Percentiles rank a stretch among this genome's conserved stretches.
phyloP scores from a whole-genome alignment of 2,329 filamentous ascomycete species.

The Fusarium dlaminii region DNA sequence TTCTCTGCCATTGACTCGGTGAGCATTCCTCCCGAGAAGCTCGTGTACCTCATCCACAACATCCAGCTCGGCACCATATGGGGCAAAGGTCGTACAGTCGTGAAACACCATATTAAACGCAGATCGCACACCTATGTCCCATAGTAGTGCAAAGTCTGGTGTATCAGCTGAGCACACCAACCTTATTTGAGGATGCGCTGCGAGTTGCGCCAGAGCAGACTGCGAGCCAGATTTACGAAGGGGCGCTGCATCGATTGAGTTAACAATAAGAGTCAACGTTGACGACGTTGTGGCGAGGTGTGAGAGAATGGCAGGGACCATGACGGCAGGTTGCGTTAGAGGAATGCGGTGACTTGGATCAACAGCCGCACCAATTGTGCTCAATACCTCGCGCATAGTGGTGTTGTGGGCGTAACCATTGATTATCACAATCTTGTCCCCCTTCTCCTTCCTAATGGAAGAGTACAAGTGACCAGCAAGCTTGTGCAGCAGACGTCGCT shows the following conservation, averaged over 20 bases:
- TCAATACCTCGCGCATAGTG: slow-evolving; percentile 74
- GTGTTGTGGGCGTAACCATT: slow-evolving; percentile 82
- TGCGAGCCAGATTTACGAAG: slow-evolving; percentile 78
- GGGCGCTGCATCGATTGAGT: slow-evolving; percentile 84
- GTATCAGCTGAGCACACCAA: slow-evolving; percentile 87
- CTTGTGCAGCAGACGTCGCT: slow-evolving; percentile 75
- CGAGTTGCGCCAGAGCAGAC: slow-evolving; percentile 78
- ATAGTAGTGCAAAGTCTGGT: slow-evolving; percentile 86
- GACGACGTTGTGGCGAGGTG: slow-evolving; percentile 59
- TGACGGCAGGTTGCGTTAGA: slow-evolving; percentile 72
- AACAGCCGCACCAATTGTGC: slow-evolving; percentile 73
- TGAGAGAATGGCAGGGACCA: slow-evolving; percentile 72
- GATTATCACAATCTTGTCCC: slow-evolving; percentile 74
- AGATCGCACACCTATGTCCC: slow-evolving; percentile 86
- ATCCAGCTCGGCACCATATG: slow-evolving; percentile 78
- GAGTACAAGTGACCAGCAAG: slow-evolving; percentile 77
- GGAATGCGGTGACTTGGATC: slow-evolving; percentile 58
- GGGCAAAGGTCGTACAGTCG: slow-evolving; percentile 89
- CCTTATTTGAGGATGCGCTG: slow-evolving; percentile 75
- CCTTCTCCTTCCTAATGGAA: slow-evolving; percentile 42
- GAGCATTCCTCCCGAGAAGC: slow-evolving; percentile 81
- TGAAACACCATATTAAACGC: slow-evolving; percentile 90
- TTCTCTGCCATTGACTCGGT: slow-evolving; percentile 86
- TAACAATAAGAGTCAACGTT: slow-evolving; percentile 75
- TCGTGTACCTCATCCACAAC: slow-evolving; percentile 91